Conservation (phyloP, 345 rosid species). For the Syzygium grande region DNA sequence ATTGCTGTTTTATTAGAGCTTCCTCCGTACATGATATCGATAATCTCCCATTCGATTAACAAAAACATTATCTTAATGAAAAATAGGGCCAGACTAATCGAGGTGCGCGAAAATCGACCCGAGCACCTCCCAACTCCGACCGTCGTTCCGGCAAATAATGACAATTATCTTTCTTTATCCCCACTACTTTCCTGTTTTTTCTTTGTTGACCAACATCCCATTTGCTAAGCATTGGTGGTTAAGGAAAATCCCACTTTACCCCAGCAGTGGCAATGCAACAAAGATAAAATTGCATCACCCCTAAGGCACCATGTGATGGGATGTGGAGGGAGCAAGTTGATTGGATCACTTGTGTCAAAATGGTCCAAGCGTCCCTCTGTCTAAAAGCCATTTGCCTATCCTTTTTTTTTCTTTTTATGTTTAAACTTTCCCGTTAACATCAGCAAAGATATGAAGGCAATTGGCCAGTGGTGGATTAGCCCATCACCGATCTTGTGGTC, state of each 20-base stretch:
- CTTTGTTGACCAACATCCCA: background rate
- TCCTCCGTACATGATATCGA: background rate
- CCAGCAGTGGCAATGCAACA: background rate
- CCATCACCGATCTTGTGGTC: background rate
- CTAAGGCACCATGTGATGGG: background rate
- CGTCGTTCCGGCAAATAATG: background rate
- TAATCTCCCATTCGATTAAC: background rate
- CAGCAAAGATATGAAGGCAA: background rate
- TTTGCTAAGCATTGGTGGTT: background rate
- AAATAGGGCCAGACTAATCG: background rate
- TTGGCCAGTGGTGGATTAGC: background rate
- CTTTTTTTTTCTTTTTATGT: background rate
- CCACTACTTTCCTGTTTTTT: background rate
- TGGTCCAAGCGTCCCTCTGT: background rate
- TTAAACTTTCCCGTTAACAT: background rate
- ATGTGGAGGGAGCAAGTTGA: background rate
- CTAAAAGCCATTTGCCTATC: background rate
- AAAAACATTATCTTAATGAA: background rate
- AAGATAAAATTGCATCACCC: background rate
- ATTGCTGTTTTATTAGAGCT: background rate
- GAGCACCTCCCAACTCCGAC: background rate
- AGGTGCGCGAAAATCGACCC: background rate
- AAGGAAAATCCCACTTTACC: background rate
- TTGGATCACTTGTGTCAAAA: background rate
- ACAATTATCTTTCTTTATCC: background rate